Evolutionary conservation across 371 early-diverging fungal species (phyloP).

Genomic region (Mucor plumbeus): DNA sequence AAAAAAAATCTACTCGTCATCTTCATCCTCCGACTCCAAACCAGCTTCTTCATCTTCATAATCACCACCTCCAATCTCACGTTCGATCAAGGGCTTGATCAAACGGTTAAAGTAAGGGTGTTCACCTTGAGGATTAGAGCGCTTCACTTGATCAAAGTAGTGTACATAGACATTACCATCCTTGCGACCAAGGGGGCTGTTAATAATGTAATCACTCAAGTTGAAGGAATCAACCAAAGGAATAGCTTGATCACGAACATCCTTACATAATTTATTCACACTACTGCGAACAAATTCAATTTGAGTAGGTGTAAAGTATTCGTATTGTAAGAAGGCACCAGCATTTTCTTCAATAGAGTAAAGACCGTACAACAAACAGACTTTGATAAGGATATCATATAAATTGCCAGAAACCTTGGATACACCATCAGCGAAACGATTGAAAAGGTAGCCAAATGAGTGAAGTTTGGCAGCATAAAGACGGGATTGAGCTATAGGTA

Average conservation of each 20-base stretch:
- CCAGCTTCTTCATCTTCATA: conserved; percentile 56
- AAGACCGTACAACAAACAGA: conserved; percentile 84
- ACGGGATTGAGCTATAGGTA: conserved; percentile 60
- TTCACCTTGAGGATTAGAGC: conserved; percentile 74
- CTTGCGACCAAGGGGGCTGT: conserved; percentile 87
- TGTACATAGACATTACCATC: conserved; percentile 90
- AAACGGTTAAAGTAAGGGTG: conserved; percentile 83
- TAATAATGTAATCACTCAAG: conserved; percentile 85
- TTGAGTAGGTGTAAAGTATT: conserved; percentile 81
- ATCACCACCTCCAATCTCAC: conserved; percentile 65
- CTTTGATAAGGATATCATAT: conserved; percentile 60
- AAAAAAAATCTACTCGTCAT: conserved; percentile 16
- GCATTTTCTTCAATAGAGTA: conserved; percentile 85
- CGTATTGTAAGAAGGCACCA: conserved; percentile 87
- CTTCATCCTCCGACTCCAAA: conserved; percentile 46
- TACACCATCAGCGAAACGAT: conserved; percentile 84
- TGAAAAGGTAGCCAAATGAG: conserved; percentile 83
- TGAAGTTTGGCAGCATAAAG: conserved; percentile 89
- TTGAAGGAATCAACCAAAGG: conserved; percentile 89
- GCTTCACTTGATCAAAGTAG: conserved; percentile 86
- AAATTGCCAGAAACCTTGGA: conserved; percentile 54
- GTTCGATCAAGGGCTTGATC: conserved; percentile 83
- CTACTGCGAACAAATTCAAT: conserved; percentile 67
- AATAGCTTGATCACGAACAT: conserved; percentile 81
- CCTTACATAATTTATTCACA: conserved; percentile 73